These are phyloP conservation scores for Aquilaria malaccensis DNA, from an alignment of 345 rosid species.

Conservation along the genomic window DNA sequence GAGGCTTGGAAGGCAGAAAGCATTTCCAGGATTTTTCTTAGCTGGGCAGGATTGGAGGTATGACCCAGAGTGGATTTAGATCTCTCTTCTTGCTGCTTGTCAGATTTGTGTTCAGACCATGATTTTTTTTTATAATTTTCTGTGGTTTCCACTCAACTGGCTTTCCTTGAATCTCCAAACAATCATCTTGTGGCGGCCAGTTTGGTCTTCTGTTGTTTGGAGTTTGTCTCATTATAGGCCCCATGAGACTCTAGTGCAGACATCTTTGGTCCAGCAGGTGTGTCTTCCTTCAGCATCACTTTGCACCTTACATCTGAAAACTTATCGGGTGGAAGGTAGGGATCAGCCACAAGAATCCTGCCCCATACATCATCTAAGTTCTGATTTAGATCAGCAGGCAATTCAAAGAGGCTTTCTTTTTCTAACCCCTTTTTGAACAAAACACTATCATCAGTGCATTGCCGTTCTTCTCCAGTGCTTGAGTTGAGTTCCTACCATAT, in stretches of 20 bases:
- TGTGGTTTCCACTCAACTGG: too few species aligned
- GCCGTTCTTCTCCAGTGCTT: background rate
- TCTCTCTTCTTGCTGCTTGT: too few species aligned
- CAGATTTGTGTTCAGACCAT: too few species aligned
- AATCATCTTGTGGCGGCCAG: background rate
- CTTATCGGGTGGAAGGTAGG: background rate
- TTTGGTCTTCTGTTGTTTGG: background rate
- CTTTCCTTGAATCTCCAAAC: background rate
- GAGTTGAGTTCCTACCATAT: background rate
- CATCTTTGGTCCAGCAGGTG: too few species aligned
- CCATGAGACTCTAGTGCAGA: too few species aligned
- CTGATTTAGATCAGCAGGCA: background rate
- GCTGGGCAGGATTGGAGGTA: too few species aligned
- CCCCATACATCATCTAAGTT: background rate
- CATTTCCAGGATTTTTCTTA: too few species aligned
- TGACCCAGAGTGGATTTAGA: too few species aligned
- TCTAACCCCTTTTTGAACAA: background rate
- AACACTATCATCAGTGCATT: background rate
- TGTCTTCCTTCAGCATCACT: background rate
- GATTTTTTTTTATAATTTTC: too few species aligned
- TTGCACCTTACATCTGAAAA: background rate
- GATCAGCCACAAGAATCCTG: background rate
- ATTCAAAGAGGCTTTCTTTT: background rate
- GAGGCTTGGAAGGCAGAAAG: too few species aligned
- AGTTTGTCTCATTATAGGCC: too few species aligned